Evolutionary conservation across 768 basidiomycete species (phyloP).

Genomic region (Pulveroboletus sp.): DNA sequence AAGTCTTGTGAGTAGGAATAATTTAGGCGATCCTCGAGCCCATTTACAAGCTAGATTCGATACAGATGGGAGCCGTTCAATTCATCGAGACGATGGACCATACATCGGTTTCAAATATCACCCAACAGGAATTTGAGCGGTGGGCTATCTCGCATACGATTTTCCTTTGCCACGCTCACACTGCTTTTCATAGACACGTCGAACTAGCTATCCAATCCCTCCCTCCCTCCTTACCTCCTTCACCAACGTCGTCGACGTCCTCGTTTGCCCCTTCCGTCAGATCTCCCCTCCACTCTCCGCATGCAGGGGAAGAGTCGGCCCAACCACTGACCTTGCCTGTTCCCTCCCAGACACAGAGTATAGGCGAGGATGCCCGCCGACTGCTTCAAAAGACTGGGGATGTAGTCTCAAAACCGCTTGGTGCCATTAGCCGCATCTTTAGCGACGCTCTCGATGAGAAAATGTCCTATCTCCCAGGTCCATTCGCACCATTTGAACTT

Average conservation of each 20-base stretch:
- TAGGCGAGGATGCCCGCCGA: conserved; percentile 68
- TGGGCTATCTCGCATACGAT: conserved; percentile 26
- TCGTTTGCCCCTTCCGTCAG: conserved; percentile 37
- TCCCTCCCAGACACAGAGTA: conserved; percentile 30
- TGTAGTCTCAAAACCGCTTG: conserved; percentile 86
- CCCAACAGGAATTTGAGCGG: conserved; percentile 89
- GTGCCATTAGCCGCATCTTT: conserved; percentile 82
- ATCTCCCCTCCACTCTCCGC: conserved; percentile 38
- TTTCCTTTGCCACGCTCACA: conserved; percentile 7
- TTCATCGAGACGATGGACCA: conserved; percentile 99
- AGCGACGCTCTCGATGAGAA: conserved; percentile 77
- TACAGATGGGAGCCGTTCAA: conserved; percentile 89
- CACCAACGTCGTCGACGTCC: conserved; percentile 31
- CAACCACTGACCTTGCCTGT: conserved; percentile 64
- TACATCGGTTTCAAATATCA: conserved; percentile 87
- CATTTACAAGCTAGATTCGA: conserved; percentile 4
- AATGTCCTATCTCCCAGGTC: conserved; percentile 59
- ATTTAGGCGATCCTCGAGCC: not conserved
- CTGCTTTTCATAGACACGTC: conserved; percentile 42
- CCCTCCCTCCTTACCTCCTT: conserved; percentile 25
- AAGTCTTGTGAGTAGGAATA: conserved; percentile 62
- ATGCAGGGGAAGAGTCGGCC: conserved; percentile 87
- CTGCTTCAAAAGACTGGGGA: conserved; percentile 89
- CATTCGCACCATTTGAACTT: conserved; percentile 65
- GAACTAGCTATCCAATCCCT: conserved; percentile 54